Base-by-base conservation (phyloP, 2,329 filamentous ascomycete species). In the Fusarium mundagurra region DNA sequence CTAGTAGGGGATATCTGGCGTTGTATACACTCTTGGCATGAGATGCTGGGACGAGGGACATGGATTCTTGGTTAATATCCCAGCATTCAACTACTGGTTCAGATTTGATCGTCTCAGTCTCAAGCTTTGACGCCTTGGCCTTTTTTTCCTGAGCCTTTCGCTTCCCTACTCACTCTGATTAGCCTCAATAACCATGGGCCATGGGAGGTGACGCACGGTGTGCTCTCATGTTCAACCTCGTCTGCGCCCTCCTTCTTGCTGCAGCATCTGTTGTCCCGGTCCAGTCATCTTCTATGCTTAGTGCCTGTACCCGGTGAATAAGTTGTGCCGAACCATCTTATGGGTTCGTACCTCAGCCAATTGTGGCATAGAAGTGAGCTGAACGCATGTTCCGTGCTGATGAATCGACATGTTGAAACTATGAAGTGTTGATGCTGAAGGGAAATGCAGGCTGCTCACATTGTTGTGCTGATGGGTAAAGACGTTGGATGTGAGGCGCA, bases 151-250 rank as follows among this genome's bases (percentile, higher is more conserved):
- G 54, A 1, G 54, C 68, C 22, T 72, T 72, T 3, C 69, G 69
- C 36, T 72, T 72, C 17, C 69, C 69, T 71, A 9, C 1, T 4
- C 12, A 24, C n/a, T n/a, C n/a, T n/a, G n/a, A n/a, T n/a, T n/a
- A n/a, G n/a, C n/a, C n/a, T n/a, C n/a, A n/a, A n/a, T n/a, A n/a
- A n/a, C n/a, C n/a, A n/a, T n/a, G n/a, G n/a, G n/a, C n/a, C n/a
- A n/a, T n/a, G n/a, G n/a, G n/a, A 5, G 3, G 6, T 0, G 10
- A 33, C 67, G 27, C 9, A 69, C 69, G 45, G 17, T 86, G 85
- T 74, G 84, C 85, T 66, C 85, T 84, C 74, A 82, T 83, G 58
- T 86, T 86, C 31, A 86, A 81, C 78, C 85, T 82, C 67, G 82
- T 86, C 78, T 86, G 85, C 68, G 80, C 80, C 64, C 81, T 76